Percentiles rank a stretch among this genome's conserved stretches.
These are phyloP conservation scores for Laburnicola sp. DNA, from an alignment of 2,329 filamentous ascomycete species.

Conservation along the genomic window DNA sequence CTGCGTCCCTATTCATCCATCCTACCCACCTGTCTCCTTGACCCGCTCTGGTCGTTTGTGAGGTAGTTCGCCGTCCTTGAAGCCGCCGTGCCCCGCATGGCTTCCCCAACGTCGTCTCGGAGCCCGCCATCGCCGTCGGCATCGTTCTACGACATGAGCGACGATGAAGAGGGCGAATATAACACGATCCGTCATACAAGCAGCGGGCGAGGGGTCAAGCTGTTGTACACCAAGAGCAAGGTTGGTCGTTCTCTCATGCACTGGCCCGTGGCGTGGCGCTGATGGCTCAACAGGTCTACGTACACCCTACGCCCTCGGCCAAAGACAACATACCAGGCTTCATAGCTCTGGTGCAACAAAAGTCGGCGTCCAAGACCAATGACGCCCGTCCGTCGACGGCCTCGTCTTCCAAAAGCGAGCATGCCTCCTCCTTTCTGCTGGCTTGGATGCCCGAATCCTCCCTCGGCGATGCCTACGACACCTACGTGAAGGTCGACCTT, in stretches of 20 bases:
- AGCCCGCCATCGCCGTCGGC: slow-evolving; percentile 71
- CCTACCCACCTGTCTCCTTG: not conserved
- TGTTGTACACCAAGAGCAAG: slow-evolving; percentile 97
- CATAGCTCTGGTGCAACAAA: slow-evolving; percentile 90
- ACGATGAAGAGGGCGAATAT: slow-evolving; percentile 94
- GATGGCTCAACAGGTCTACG: slow-evolving; percentile 70
- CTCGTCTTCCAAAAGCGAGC: slow-evolving; percentile 49
- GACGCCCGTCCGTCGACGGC: slow-evolving; percentile 47
- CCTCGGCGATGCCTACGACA: slow-evolving; percentile 78
- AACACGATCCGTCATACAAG: slow-evolving; percentile 84
- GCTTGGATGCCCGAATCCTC: slow-evolving; percentile 92
- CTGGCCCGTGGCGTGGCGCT: slow-evolving; percentile 25
- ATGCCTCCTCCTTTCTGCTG: slow-evolving; percentile 75
- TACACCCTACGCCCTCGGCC: slow-evolving; percentile 88
- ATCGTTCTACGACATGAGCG: slow-evolving; percentile 93
- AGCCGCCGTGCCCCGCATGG: slow-evolving; percentile 35
- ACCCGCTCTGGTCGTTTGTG: not conserved
- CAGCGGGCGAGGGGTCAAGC: slow-evolving; percentile 81
- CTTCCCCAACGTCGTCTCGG: slow-evolving; percentile 27
- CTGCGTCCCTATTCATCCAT: not conserved
- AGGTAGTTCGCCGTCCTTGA: slow-evolving; percentile 2
- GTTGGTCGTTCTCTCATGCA: slow-evolving; percentile 49
- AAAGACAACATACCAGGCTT: slow-evolving; percentile 97
- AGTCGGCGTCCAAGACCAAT: slow-evolving; percentile 48
- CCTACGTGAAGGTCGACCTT: slow-evolving; percentile 95